Evolutionary conservation across 306 rosid species (phyloP), one percentile per base, ranked within the genome.

Genomic region (Carpinus viminea): DNA sequence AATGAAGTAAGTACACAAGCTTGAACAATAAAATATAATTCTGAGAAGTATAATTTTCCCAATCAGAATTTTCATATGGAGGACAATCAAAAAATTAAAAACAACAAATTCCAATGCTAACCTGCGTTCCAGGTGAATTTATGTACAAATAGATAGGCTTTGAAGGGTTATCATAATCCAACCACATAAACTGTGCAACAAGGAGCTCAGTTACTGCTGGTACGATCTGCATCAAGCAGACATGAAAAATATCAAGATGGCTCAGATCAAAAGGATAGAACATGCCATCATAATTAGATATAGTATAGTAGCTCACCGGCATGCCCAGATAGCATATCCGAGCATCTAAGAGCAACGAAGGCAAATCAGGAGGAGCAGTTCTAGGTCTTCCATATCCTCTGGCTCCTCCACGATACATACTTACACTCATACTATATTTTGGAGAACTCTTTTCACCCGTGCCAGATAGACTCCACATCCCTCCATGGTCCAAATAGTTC

Each of bases 181-280:
- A 86, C 93, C 93, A 96, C 97, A 96, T 86, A 78, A 96, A 89
- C 68, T 96, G 93, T 74, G 97, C 97, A 83, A 91, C 78, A 82
- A 95, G 79, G 76, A 95, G 98, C 84, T 95, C 99, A n/a, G 99
- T 87, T 54, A 95, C 99, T 53, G 91, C 94, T 4, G 98, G 97
- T 34, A 90, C 96, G 77, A 95, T 95, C 99, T 95, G 90, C 85
- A 88, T 3, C 69, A 83, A 77, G 80, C 74, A 65, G 31, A 81
- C 81, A 77, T 45, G 55, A 70, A 79, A 79, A 64, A 80, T 3
- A 57, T 72, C 60, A 80, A 72, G 55, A 76, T 61, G 70, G 74
- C 7, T 45, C 34, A 36, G 64, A 77, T 53, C 43, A 61, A 46
- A 59, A 21, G 74, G 15, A 15, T 28, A 61, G 15, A 54, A 56